Evolutionary conservation across 257 asterid genomes (phyloP), one percentile per base, ranked within the genome.

Genomic region (Solanum commersonii): DNA sequence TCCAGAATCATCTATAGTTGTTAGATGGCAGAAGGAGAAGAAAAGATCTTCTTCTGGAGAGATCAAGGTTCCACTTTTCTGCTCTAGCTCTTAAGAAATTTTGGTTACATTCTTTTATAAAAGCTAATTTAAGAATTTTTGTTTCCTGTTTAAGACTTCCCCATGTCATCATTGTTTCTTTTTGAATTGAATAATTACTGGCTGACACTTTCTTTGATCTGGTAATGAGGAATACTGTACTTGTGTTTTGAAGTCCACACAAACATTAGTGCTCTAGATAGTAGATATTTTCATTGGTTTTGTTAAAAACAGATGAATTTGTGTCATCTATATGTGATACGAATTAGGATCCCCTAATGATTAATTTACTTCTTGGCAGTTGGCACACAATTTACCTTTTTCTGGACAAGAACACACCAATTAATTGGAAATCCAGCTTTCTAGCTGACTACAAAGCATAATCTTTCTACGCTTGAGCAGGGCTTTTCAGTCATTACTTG

Each of bases 21-120:
- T 93, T 89, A 98, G 99, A 87, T 96, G 99, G 99, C 92, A 94
- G 91, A 94, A 94, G 92, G 95, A 93, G 60, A 84, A 94, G 90
- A 94, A 92, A 74, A 79, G 85, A 93, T 92, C 98, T 84, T 98
- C 98, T 87, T 90, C 98, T 29, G 99, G 99, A 90, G 96, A 90
- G 90, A 88, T 97, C 89, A 97, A 95, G 99, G 99, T 97, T 89
- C 63, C 87, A 14, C 56, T 84, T 90, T 84, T 56, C 85, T 67
- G 37, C 59, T 73, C 38, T 59, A 49, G 25, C 49, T 86, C 38
- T 86, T 7, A 34, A 60, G 56, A 33, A 22, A 56, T 38, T 85
- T 63, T 31, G 70, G 56, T 49, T 12, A 49, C 86, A 46, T 49
- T 31, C 67, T 82, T 27, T 49, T 49, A 49, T 31, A 49, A 49